Evolutionary conservation across 768 basidiomycete species (phyloP).

Genomic region (Rhizopogon roseolus): DNA sequence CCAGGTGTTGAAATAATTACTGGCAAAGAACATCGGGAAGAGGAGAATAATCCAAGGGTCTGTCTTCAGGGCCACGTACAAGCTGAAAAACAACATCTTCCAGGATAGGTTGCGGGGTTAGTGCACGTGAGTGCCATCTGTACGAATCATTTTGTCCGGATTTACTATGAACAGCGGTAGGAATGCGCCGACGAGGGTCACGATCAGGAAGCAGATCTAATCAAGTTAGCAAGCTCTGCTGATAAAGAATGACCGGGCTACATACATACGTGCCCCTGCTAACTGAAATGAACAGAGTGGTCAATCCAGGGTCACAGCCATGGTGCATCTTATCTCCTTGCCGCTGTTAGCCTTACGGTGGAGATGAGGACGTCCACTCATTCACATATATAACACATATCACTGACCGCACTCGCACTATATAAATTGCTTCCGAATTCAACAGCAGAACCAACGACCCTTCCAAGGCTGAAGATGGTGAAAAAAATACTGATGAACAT

Average conservation of each 20-base stretch:
- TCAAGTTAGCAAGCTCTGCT: neutral
- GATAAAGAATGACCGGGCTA: constrained; percentile 4
- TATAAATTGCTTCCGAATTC: constrained; percentile 60
- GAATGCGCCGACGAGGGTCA: constrained; percentile 57
- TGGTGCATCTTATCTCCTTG: constrained; percentile 4
- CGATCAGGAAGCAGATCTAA: constrained; percentile 64
- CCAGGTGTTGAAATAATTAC: constrained; percentile 79
- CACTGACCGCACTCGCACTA: neutral
- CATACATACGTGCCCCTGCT: constrained; percentile 66
- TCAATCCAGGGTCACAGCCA: neutral
- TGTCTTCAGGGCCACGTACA: constrained; percentile 56
- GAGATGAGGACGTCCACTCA: neutral
- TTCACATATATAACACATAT: neutral
- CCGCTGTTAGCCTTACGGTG: constrained; percentile 19
- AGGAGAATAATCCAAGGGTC: constrained; percentile 67
- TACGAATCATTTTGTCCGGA: constrained; percentile 63
- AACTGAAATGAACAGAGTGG: constrained; percentile 35
- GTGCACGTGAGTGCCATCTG: constrained; percentile 57
- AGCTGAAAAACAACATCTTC: constrained; percentile 60
- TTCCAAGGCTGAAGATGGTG: constrained; percentile 73
- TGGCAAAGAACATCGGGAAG: constrained; percentile 76
- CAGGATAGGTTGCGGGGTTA: constrained; percentile 63
- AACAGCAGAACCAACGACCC: constrained; percentile 69
- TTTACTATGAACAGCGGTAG: constrained; percentile 65
- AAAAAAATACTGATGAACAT: constrained; percentile 70